A percentile compares a stretch with the other conserved stretches of the same genome.
phyloP scores from a whole-genome alignment of 257 asterid species.

The Solanum habrochaites region DNA sequence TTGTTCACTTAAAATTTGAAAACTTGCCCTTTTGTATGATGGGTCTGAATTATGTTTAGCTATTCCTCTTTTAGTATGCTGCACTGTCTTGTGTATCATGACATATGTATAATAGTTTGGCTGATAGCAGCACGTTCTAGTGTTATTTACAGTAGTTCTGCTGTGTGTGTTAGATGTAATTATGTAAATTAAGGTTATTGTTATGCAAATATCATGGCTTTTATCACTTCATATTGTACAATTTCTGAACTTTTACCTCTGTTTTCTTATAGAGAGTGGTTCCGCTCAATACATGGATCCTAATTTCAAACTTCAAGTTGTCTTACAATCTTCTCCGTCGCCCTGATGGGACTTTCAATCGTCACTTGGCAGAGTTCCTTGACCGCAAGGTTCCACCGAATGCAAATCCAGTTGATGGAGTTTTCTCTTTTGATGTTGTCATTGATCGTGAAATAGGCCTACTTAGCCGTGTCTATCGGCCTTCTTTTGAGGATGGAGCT shows the following conservation, averaged over 20 bases:
- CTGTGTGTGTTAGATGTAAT: background rate
- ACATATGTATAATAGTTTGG: background rate
- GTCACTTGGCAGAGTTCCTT: conserved; percentile 59
- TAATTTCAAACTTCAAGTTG: conserved; percentile 78
- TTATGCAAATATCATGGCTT: background rate
- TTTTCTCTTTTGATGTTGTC: conserved; percentile 60
- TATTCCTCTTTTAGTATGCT: background rate
- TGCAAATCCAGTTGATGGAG: conserved; percentile 59
- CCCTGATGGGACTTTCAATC: conserved; percentile 84
- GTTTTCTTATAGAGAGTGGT: conserved; percentile 50
- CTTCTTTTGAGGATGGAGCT: conserved; percentile 18
- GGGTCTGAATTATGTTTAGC: background rate
- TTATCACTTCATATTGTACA: background rate
- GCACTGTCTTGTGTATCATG: background rate
- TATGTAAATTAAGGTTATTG: background rate
- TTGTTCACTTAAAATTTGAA: background rate
- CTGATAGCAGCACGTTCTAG: background rate
- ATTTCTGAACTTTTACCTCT: background rate
- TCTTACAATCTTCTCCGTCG: conserved; percentile 72
- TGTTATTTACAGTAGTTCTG: background rate
- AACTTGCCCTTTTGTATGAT: background rate
- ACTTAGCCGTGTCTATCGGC: conserved; percentile 51
- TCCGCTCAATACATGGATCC: conserved; percentile 80
- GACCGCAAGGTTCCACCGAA: conserved; percentile 79
- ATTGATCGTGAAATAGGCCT: conserved; percentile 54